Evolutionary conservation across 306 rosid genomes (phyloP).

Genomic region (Acacia acuminata): DNA sequence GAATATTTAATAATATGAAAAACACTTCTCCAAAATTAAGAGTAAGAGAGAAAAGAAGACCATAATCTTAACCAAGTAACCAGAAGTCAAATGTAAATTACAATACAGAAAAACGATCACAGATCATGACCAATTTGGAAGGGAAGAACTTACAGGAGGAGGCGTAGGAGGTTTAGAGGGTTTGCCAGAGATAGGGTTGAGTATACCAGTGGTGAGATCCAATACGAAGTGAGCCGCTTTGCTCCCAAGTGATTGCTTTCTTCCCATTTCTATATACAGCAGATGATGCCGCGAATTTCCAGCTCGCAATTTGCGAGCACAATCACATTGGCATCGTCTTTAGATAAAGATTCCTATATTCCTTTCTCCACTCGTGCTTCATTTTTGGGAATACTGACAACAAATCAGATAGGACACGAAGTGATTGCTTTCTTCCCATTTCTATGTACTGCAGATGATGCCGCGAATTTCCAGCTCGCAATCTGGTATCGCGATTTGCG

Average conservation of each 20-base stretch:
- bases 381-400: neutral
- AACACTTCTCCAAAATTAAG: too few relatives aligned
- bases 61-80: too few relatives aligned
- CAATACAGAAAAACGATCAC: neutral
- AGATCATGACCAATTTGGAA: neutral
- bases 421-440: too few relatives aligned
- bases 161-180: conserved; percentile 53
- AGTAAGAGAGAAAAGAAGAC: neutral
- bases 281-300: neutral
- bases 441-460: too few relatives aligned
- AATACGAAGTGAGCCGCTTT: conserved; percentile 79
- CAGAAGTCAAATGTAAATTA: neutral
- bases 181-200: conserved; percentile 85
- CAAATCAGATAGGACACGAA: too few relatives aligned
- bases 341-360: neutral
- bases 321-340: neutral
- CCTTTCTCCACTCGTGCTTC: neutral
- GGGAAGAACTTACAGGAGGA: conserved; percentile 51
- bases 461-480: too few relatives aligned
- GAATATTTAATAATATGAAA: too few relatives aligned
- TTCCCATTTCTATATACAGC: conserved; percentile 55
- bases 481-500: too few relatives aligned
- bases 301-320: neutral
- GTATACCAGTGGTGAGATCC: conserved; percentile 79
- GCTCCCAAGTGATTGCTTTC: conserved; percentile 72